These are phyloP conservation scores for Alloteropsis semialata DNA, from an alignment of 176 grass and related monocot species.

Conservation along the genomic window DNA sequence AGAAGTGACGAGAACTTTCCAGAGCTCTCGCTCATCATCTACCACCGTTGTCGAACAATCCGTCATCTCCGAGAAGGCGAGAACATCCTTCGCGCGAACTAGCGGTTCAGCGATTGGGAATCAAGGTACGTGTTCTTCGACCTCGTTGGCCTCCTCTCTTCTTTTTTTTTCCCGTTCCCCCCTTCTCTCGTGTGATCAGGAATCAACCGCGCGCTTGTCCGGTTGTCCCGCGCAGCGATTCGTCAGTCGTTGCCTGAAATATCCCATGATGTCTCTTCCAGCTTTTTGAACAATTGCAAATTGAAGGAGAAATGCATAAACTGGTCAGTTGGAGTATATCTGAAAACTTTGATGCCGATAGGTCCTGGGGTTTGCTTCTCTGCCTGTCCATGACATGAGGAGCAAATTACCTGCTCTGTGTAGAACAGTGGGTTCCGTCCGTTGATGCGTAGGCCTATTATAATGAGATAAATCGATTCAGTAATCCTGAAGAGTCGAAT, in stretches of 20 bases:
- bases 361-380: not conserved
- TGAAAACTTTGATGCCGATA: not conserved
- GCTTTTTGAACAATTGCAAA: not conserved
- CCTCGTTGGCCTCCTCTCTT: not conserved
- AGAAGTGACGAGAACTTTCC: not conserved
- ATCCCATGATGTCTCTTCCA: not conserved
- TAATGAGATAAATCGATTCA: not conserved
- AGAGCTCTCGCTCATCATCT: not conserved
- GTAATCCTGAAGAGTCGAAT: too few relatives aligned
- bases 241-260: not conserved
- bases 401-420: not conserved
- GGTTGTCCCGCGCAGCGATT: not conserved
- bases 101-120: not conserved
- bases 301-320: not conserved
- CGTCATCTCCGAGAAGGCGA: too few relatives aligned
- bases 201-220: not conserved
- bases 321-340: not conserved
- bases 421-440: not conserved
- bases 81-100: not conserved
- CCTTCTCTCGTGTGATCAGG: not conserved
- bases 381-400: not conserved
- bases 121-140: not conserved
- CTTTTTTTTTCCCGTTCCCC: not conserved
- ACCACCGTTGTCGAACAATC: not conserved
- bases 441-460: not conserved